These are phyloP conservation scores for Funneliformis geosporum DNA, from an alignment of 192 early-diverging fungal genomes.

Conservation along the genomic window DNA sequence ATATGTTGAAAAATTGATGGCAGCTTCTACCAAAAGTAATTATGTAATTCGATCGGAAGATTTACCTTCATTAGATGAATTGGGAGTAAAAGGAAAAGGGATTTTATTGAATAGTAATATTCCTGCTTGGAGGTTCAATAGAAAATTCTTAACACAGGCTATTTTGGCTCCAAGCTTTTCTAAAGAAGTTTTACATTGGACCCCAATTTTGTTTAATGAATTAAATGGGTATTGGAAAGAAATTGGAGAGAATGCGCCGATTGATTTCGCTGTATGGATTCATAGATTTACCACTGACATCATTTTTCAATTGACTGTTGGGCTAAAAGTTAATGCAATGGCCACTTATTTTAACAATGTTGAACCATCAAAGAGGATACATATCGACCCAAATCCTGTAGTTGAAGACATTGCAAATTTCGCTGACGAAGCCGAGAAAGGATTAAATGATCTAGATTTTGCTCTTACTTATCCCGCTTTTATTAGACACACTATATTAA, in stretches of 20 bases:
- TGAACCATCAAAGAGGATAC: background rate
- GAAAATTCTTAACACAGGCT: background rate
- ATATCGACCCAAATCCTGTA: background rate
- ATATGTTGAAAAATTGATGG: background rate
- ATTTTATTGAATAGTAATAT: background rate
- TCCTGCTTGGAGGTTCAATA: background rate
- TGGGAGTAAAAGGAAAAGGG: background rate
- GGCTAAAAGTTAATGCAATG: background rate
- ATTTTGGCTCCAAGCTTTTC: background rate
- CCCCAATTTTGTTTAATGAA: background rate
- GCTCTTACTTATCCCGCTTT: background rate
- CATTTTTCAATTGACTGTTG: background rate
- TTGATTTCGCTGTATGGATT: background rate
- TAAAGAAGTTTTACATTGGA: background rate
- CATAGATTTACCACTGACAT: background rate
- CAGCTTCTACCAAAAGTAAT: background rate
- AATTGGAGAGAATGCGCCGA: background rate
- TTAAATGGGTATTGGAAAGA: background rate
- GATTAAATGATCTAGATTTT: background rate
- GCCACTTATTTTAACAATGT: background rate
- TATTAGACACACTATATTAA: background rate
- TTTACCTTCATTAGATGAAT: no score
- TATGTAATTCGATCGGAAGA: no score
- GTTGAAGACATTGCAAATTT: background rate
- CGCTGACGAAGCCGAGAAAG: background rate